Percentiles rank a stretch among this genome's conserved stretches.
These are phyloP conservation scores for Hortiboletus campestris DNA, from an alignment of 768 basidiomycete genomes.

Conservation along the genomic window DNA sequence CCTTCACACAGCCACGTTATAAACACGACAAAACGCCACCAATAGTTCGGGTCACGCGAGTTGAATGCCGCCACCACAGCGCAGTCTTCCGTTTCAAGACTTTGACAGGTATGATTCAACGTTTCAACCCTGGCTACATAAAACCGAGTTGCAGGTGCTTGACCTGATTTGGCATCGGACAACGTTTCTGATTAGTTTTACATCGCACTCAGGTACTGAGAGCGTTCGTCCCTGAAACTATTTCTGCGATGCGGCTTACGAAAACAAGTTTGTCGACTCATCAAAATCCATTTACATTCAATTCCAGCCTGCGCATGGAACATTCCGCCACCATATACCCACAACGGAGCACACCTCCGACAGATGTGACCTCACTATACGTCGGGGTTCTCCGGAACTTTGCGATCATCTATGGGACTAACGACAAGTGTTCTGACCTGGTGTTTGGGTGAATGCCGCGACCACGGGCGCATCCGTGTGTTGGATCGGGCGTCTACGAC, in stretches of 20 bases:
- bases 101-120: too few relatives aligned
- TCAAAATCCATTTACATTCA: background rate
- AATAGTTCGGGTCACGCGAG: conserved; percentile 25
- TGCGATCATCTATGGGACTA: background rate
- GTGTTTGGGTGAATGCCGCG: background rate
- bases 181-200: too few relatives aligned
- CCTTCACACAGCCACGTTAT: conserved; percentile 26
- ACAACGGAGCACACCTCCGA: background rate
- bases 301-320: background rate
- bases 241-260: background rate
- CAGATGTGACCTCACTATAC: background rate
- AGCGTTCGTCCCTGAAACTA: background rate
- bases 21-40: conserved; percentile 22
- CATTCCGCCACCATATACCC: background rate
- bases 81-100: background rate
- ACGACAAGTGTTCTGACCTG: background rate
- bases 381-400: background rate
- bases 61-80: conserved; percentile 18
- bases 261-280: background rate
- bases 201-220: background rate
- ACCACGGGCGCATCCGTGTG: background rate
- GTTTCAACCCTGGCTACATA: too few relatives aligned
- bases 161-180: too few relatives aligned
- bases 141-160: too few relatives aligned
- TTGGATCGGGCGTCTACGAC: background rate